Base-by-base conservation (phyloP, 208 protist species). In the Zelonia costaricensis region DNA sequence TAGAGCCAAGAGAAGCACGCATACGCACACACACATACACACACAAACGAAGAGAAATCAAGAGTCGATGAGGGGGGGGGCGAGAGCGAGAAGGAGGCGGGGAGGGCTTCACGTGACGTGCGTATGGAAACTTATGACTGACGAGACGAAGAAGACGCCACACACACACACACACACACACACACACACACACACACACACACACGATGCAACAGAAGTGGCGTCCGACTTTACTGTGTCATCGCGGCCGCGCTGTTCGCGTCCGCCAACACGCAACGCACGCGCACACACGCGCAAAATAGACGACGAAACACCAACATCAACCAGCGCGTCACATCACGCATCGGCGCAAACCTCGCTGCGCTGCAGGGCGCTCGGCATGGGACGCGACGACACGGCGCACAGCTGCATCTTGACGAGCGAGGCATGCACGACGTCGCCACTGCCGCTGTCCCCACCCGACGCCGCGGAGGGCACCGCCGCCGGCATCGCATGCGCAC, bases 351-450 rank as follows among this genome's bases (percentile, higher is more conserved):
- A 15, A 45, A n/a, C n/a, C 3, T 13, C 33, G 7, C 4, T 10
- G 15, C 23, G 48, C 38, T 67, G 51, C 9, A 52, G 46, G 28
- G 39, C 22, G 3, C 25, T n/a, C 15, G 61, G 51, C 51, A 67
- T 49, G 1, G 40, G 4, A 9, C 61, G 61, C 12, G 61, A 57
- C 0, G 61, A 67, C 5, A 67, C 51, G 1, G 39, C 49, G n/a
- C 61, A 67, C 36, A 67, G 39, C 61, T 67, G 61, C 40, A 58
- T 57, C 22, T 58, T 57, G 31, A 58, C 61, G 10, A 67, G 13
- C 7, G 48, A 4, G n/a, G 49, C 36, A 13, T 12, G 28, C 4
- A 65, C 38, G 18, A 22, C 28, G 4, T 22, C 40, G 23, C 7
- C 40, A 23, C n/a, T 22, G 16, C 28, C 31, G 12, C 3, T 33